Base-by-base conservation (phyloP, 2,329 filamentous ascomycete species). In the Fusarium globosum region DNA sequence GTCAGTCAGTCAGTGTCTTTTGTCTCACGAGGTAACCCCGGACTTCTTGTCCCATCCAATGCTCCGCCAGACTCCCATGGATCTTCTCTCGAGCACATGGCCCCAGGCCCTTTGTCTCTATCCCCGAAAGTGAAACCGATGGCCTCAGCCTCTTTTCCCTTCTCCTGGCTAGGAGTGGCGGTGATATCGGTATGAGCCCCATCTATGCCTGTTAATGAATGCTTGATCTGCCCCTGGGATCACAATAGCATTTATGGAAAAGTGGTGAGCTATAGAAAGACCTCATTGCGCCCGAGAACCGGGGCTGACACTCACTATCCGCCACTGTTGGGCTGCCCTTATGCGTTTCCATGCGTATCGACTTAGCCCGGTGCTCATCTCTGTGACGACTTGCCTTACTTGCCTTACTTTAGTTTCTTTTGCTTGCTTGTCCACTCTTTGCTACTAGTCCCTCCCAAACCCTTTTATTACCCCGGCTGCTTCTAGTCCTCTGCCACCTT, bases 261-360 rank as follows among this genome's bases (percentile, higher is more conserved):
- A 51, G 51, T 38, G 28, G 65, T 68, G 60, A 72, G 67, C 71
- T 73, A 74, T 73, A 68, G 66, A 74, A 74, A 74, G 67, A 60
- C 42, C 72, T 73, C 62, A 52, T 59, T 61, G 58, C 46, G 61
- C 71, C 67, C 67, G 39, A 68, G 51, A 64, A 58, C 63, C 43
- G 69, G 69, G 69, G 57, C 69, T 69, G 56, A 61, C 51, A 68
- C 36, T 72, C 48, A 68, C 28, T 72, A 61, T 57, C 59, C 69
- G 51, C 61, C 59, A 72, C 59, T 52, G 41, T 52, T 43, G 51
- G 67, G 63, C 63, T 74, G 72, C 63, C 65, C 59, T 74, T 46
- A 57, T 71, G 62, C 71, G 35, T 74, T 68, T 69, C 51, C 58
- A 58, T 69, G 59, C 46, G 59, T 65, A 69, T 69, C 59, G 57